A percentile compares a stretch with the other conserved stretches of the same genome.
These are phyloP conservation scores for Durusdinium trenchii DNA, from an alignment of 73 alveolate species.

Conservation along the genomic window DNA sequence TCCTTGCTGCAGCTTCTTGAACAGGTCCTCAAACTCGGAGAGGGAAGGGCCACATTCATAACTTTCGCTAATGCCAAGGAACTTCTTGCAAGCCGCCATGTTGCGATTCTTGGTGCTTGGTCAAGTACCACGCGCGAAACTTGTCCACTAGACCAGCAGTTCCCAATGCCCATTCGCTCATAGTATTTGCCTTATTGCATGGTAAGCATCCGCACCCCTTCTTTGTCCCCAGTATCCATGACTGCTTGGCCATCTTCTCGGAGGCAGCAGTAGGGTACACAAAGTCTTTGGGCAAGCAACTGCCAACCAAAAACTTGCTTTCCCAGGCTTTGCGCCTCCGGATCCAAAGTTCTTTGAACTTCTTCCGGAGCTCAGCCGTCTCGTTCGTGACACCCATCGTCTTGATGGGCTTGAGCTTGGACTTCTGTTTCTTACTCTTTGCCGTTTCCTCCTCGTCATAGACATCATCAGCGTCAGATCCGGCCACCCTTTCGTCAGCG, in stretches of 20 bases:
- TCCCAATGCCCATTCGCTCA: neutral
- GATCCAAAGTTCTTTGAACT: neutral
- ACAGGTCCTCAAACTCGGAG: neutral
- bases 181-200: neutral
- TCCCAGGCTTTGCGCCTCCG: neutral
- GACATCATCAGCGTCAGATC: no score
- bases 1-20: neutral
- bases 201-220: slow-evolving; percentile 1
- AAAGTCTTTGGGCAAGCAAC: slow-evolving; percentile 7
- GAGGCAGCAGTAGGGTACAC: slow-evolving; percentile 34
- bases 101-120: slow-evolving; percentile 2
- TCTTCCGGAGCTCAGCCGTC: neutral
- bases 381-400: no score
- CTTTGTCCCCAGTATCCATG: slow-evolving; percentile 1
- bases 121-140: neutral
- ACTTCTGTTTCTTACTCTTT: no score
- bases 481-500: no score
- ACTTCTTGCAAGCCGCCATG: neutral
- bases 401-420: no score
- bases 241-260: slow-evolving; percentile 3
- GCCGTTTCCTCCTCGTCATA: no score
- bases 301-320: slow-evolving; percentile 24
- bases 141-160: slow-evolving; percentile 8
- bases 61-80: neutral
- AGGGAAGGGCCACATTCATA: neutral